Evolutionary conservation across 805 yeast species (phyloP), one percentile per base, ranked within the genome.

Genomic region (Candida qinlingensis): DNA sequence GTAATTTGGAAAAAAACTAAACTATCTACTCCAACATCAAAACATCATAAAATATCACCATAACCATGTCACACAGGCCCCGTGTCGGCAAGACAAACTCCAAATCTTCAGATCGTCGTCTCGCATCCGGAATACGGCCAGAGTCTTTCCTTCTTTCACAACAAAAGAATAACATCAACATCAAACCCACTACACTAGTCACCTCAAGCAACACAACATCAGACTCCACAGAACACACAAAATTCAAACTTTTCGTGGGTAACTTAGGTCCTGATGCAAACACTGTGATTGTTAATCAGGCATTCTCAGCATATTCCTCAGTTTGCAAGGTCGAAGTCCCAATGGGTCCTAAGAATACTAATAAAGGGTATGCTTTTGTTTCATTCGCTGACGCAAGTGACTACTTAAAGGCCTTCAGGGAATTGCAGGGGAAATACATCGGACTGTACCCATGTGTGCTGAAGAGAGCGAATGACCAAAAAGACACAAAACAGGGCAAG

Each of bases 231-330:
- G 5, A 29, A 11, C 47, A 50, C n/a, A 34, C 29, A 4, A 31
- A 85, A 54, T 86, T 82, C 65, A 67, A 88, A 31, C 66, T 86
- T 25, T 86, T 86, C 65, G 87, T 86, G 7, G 95, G 94, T 0
- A 85, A 86, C 56, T 63, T 86, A 33, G 87, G 88, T 0, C 70
- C 73, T 4, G 91, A 85, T 56, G 91, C 80, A 4, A 76, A 73
- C 27, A 87, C 82, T 49, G 77, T 72, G 19, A 55, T 77, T 41
- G 67, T 86, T n/a, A 56, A 65, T n/a, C 62, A 68, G 26, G 81
- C 87, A 1, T 85, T 86, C 58, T 58, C 65, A 1, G 65, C 71
- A 43, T 87, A 74, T 59, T 63, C 74, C 11, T 73, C 84, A 3
- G 61, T 85, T 49, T 65, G 77, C 7, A 80, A 81, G 54, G 85